Percentiles rank a stretch among this genome's conserved stretches.
Evolutionary conservation across 176 grass and related monocot genomes (phyloP).

Genomic region (Raddia distichophylla): DNA sequence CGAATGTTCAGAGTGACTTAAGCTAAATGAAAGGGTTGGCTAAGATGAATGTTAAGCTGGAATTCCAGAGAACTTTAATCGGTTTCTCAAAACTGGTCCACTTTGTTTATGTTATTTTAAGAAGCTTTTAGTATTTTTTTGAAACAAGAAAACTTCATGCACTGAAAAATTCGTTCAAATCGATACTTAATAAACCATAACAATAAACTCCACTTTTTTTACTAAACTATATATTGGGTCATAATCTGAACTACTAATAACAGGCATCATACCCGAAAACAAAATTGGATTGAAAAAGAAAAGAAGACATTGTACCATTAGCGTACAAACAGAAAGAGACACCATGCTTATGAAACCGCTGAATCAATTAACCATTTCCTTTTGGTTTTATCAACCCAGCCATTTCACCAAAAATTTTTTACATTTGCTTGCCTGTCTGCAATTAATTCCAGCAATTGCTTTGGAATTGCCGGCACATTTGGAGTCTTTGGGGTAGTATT

Average conservation of each 20-base stretch:
- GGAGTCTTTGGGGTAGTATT: constrained; percentile 30
- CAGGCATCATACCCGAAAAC: background rate
- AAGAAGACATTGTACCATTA: background rate
- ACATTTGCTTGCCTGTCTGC: background rate
- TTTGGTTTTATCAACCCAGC: constrained; percentile 22
- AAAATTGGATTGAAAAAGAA: background rate
- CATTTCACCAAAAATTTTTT: constrained; percentile 7
- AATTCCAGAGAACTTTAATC: too few species aligned
- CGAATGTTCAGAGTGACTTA: too few species aligned
- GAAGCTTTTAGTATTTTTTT: too few species aligned
- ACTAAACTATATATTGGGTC: background rate
- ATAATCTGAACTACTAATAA: background rate
- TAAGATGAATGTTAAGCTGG: too few species aligned
- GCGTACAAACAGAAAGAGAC: constrained; percentile 24
- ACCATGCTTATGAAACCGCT: background rate
- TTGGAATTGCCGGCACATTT: constrained; percentile 52
- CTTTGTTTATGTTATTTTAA: too few species aligned
- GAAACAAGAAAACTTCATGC: background rate
- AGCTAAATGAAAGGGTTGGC: too few species aligned
- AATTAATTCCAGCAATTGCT: constrained; percentile 15
- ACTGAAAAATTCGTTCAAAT: background rate
- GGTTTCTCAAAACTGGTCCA: too few species aligned
- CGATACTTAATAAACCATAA: background rate
- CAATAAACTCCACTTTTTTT: background rate
- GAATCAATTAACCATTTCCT: constrained; percentile 23